Percentiles rank a stretch among this genome's conserved stretches.
phyloP scores from a whole-genome alignment of 169 alveolate species.

The Neospora caninum region DNA sequence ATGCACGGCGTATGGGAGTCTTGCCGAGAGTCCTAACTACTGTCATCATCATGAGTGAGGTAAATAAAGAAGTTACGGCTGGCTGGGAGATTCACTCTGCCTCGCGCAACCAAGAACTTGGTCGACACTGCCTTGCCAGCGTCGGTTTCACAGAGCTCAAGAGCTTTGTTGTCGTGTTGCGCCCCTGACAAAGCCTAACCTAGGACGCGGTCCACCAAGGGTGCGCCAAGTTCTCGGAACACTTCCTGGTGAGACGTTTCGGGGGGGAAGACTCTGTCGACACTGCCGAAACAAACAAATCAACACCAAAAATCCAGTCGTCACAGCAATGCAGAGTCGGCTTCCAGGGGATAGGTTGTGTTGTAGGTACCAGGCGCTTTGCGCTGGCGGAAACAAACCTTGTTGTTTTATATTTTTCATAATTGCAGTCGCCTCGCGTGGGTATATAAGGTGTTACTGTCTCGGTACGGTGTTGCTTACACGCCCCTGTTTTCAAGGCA shows the following conservation, averaged over 20 bases:
- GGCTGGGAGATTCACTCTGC: too few relatives aligned
- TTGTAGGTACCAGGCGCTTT: background rate
- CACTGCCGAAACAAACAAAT: background rate
- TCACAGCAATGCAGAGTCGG: background rate
- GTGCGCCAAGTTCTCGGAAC: background rate
- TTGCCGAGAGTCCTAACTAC: too few relatives aligned
- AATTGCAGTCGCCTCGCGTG: background rate
- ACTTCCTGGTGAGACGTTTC: background rate
- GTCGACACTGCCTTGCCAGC: too few relatives aligned
- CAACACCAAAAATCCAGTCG: background rate
- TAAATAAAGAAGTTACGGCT: too few relatives aligned
- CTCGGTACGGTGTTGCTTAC: too few relatives aligned
- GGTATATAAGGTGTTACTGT: background rate
- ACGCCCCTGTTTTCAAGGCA: too few relatives aligned
- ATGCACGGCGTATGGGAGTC: too few relatives aligned
- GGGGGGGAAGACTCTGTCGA: background rate
- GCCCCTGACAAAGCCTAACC: background rate
- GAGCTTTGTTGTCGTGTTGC: too few relatives aligned
- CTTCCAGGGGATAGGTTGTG: background rate
- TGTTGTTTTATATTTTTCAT: background rate
- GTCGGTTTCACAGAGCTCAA: too few relatives aligned
- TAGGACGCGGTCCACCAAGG: conserved; percentile 17
- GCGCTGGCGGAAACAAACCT: background rate
- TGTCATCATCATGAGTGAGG: too few relatives aligned
- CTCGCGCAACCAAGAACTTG: too few relatives aligned